Evolutionary conservation across 2,329 filamentous ascomycete species (phyloP).

Genomic region (Coniochaeta sp.): DNA sequence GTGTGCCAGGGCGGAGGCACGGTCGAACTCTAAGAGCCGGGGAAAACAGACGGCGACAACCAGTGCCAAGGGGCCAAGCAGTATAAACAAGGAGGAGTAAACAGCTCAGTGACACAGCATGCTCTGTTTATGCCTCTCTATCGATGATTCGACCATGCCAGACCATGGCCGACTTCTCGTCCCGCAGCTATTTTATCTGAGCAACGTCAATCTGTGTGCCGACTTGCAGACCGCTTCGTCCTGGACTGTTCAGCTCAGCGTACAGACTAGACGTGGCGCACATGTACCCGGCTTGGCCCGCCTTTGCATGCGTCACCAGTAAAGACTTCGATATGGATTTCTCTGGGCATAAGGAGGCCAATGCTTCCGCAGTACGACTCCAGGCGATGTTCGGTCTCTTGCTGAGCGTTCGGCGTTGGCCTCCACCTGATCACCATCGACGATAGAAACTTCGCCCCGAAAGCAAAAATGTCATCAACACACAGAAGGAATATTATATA

Average conservation of each 20-base stretch:
- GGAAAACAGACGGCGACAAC: not conserved
- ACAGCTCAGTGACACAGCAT: not conserved
- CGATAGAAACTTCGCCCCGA: too few relatives aligned
- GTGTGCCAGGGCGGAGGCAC: not conserved
- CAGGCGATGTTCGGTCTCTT: not conserved
- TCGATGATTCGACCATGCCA: not conserved
- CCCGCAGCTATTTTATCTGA: not conserved
- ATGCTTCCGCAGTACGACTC: not conserved
- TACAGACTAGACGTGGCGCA: not conserved
- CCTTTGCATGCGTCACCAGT: not conserved
- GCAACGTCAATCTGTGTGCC: not conserved
- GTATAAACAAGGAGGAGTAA: not conserved
- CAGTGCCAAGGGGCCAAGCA: not conserved
- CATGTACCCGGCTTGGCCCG: not conserved
- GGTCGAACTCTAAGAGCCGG: not conserved
- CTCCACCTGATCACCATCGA: not conserved
- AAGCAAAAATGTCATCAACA: too few relatives aligned
- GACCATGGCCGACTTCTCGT: not conserved
- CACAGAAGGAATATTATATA: too few relatives aligned
- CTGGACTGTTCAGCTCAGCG: not conserved
- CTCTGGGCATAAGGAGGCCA: not conserved
- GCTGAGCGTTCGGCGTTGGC: too few relatives aligned
- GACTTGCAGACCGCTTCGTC: not conserved
- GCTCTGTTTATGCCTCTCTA: not conserved
- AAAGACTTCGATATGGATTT: not conserved